These are phyloP conservation scores for Porogramme epimiltina DNA, from an alignment of 1,284 basidiomycete genomes.

Conservation along the genomic window DNA sequence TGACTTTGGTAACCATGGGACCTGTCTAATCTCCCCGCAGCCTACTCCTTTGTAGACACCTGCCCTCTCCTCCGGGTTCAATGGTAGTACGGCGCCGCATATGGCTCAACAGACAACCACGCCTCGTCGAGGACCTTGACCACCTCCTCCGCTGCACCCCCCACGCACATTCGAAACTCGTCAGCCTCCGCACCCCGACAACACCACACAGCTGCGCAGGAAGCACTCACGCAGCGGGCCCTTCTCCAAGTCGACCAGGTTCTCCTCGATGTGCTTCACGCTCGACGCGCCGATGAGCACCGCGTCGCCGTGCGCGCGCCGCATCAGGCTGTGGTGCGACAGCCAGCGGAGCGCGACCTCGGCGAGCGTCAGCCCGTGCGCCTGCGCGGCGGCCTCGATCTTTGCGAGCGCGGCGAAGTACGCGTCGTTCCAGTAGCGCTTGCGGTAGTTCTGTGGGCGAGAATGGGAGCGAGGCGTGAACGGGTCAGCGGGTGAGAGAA, in stretches of 20 bases:
- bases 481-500: background rate
- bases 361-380: slow-evolving; percentile 44
- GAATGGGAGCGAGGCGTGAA: background rate
- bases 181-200: background rate
- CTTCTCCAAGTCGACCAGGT: slow-evolving; percentile 57
- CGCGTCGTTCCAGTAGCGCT: slow-evolving; percentile 48
- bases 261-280: slow-evolving; percentile 50
- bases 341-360: slow-evolving; percentile 58
- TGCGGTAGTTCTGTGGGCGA: slow-evolving; percentile 31
- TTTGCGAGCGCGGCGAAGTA: slow-evolving; percentile 48
- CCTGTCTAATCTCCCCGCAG: too few relatives aligned
- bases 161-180: background rate
- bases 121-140: slow-evolving; percentile 40
- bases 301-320: slow-evolving; percentile 47
- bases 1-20: too few relatives aligned
- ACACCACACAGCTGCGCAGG: background rate
- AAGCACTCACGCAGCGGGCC: slow-evolving; percentile 50
- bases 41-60: too few relatives aligned
- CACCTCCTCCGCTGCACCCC: slow-evolving; percentile 36
- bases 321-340: slow-evolving; percentile 51
- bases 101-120: slow-evolving; percentile 25
- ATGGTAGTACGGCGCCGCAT: slow-evolving; percentile 15
- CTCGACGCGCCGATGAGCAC: slow-evolving; percentile 57
- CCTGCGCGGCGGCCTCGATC: slow-evolving; percentile 41
- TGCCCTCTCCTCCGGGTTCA: too few relatives aligned